A percentile compares a stretch with the other conserved stretches of the same genome.
Conservation (phyloP, 2,329 filamentous ascomycete genomes). For the Plectosphaerella plurivora region DNA sequence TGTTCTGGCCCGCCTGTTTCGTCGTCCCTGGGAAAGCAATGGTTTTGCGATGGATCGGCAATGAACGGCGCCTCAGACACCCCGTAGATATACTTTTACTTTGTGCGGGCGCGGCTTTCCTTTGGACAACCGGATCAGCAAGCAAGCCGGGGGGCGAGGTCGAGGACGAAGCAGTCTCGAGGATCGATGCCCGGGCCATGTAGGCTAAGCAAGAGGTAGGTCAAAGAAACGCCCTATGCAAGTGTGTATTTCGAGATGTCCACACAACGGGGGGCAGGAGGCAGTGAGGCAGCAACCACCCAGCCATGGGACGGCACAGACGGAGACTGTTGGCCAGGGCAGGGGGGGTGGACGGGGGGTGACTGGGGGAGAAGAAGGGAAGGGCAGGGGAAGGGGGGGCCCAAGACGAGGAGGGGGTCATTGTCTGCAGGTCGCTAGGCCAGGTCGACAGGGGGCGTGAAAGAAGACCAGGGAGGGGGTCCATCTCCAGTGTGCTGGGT, state of each 20-base stretch:
- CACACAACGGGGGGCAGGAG: neutral
- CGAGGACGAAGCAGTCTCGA: neutral
- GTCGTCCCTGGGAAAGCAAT: constrained; percentile 13
- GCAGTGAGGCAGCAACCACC: neutral
- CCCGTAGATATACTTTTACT: neutral
- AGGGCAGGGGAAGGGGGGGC: too few species aligned
- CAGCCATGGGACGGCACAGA: neutral
- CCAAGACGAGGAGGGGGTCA: too few species aligned
- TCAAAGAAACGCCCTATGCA: too few species aligned
- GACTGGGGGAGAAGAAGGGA: too few species aligned
- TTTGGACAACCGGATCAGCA: too few species aligned
- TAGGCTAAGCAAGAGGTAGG: neutral
- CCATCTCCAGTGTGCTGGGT: neutral
- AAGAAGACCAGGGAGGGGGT: constrained; percentile 1
- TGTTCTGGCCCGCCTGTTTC: constrained; percentile 7
- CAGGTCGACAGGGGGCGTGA: constrained; percentile 1
- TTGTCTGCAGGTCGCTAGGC: neutral
- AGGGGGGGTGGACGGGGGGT: too few species aligned
- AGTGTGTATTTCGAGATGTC: too few species aligned
- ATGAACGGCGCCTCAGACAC: constrained; percentile 1
- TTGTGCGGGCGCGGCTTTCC: constrained; percentile 1
- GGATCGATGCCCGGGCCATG: constrained; percentile 4
- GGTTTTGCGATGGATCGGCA: neutral
- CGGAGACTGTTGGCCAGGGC: neutral
- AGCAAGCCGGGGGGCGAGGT: too few species aligned